phyloP scores from a whole-genome alignment of 768 basidiomycete species.

The Leccinum subtestaceum region DNA sequence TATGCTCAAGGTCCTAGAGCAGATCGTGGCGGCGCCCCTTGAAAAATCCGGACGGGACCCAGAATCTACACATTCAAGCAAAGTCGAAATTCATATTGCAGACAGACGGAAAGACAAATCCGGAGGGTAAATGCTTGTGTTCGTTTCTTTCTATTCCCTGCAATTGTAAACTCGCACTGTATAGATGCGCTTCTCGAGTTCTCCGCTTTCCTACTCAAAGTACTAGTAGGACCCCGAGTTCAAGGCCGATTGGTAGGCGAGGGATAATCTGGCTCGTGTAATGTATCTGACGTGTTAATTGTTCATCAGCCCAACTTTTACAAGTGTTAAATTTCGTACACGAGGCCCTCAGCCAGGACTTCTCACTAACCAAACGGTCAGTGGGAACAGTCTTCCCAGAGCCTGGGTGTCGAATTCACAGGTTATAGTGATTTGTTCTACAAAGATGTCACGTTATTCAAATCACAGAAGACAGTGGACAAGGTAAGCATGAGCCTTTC shows the following conservation, averaged over 20 bases:
- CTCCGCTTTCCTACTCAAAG: conserved; percentile 39
- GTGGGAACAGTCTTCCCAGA: conserved; percentile 1
- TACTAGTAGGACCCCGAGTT: conserved; percentile 32
- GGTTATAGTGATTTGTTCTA: conserved; percentile 82
- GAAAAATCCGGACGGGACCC: conserved; percentile 2
- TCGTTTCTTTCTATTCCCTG: conserved; percentile 1
- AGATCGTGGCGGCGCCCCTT: conserved; percentile 23
- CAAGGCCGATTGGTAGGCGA: conserved; percentile 41
- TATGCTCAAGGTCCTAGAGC: conserved; percentile 31
- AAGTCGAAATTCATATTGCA: conserved; percentile 34
- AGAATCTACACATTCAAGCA: conserved; percentile 13
- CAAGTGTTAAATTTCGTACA: conserved; percentile 67
- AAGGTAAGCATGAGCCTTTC: conserved; percentile 43
- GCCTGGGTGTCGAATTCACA: conserved; percentile 7
- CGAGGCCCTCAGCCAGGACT: conserved; percentile 52
- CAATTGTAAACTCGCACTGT: not conserved
- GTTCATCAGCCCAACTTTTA: conserved; percentile 60
- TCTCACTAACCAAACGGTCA: conserved; percentile 66
- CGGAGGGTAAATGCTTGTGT: conserved; percentile 27
- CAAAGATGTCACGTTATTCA: conserved; percentile 77
- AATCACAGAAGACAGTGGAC: conserved; percentile 75
- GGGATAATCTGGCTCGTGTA: not conserved
- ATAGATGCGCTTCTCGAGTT: conserved; percentile 20
- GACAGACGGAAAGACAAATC: conserved; percentile 33
- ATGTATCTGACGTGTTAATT: not conserved